Evolutionary conservation across 2,329 filamentous ascomycete species (phyloP), one percentile per base, ranked within the genome.

Genomic region (Monilinia polystroma): DNA sequence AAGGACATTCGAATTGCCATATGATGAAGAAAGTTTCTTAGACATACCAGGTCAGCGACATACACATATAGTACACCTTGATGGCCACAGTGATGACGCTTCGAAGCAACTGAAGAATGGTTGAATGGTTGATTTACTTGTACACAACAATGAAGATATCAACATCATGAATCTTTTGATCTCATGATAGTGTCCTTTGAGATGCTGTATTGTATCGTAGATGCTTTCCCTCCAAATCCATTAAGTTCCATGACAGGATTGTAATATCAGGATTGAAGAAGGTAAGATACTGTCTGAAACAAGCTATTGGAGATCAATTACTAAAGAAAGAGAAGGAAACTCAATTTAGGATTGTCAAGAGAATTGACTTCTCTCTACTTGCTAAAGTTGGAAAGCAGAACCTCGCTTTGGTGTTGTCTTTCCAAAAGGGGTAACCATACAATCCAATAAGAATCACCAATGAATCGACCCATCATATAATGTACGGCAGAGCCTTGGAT

Each of bases 331-430:
- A 47, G 32, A 35, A 35, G 12, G 18, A 1, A 20, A 16, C 35
- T 6, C 7, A 49, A 18, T 12, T 12, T 32, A 12, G 8, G 29
- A 18, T 35, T 23, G 3, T 0, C 29, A n/a, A 14, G 35, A 51
- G 47, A 29, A 35, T 12, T 16, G 14, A 26, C n/a, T 43, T 2
- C 12, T 51, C 32, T 12, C 14, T 38, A 26, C 45, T 51, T 38
- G 32, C 58, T 62, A 11, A 23, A 51, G 32, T 51, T 38, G 58
- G 58, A 51, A 62, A 52, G 58, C n/a, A 35, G 29, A 1, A 62
- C n/a, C 58, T 51, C n/a, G 29, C n/a, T 38, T 62, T 51, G 45
- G 58, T 20, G 58, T 62, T 41, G 45, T 62, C 32, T 20, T 62
- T 51, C 29, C 45, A 11, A 62, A 62, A 62, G 45, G 45, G 45